Evolutionary conservation across 306 rosid species (phyloP).

Genomic region (Gillenia trifoliata): DNA sequence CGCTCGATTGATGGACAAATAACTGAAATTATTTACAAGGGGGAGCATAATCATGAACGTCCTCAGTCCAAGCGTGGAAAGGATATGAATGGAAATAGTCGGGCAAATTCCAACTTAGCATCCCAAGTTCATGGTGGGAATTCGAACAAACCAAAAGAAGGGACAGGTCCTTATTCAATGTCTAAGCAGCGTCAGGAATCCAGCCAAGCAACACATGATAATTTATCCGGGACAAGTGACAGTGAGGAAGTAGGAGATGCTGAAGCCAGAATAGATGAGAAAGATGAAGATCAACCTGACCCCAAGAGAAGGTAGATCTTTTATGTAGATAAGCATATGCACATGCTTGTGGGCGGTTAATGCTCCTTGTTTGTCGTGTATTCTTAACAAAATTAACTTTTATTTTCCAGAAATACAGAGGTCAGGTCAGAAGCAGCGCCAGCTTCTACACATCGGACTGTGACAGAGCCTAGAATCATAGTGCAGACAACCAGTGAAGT

Average conservation of each 20-base stretch:
- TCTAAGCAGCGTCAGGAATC: conserved; percentile 48
- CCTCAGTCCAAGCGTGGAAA: conserved; percentile 53
- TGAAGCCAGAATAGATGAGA: conserved; percentile 41
- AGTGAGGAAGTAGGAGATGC: conserved; percentile 61
- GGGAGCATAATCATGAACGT: conserved; percentile 68
- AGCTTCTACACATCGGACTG: conserved; percentile 61
- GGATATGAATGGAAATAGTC: conserved; percentile 37
- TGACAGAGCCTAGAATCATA: conserved; percentile 73
- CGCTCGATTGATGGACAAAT: conserved; percentile 74
- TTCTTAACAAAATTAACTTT: neutral
- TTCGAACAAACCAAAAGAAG: conserved; percentile 34
- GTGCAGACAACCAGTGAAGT: conserved; percentile 91
- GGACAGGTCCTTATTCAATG: conserved; percentile 31
- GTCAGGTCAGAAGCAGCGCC: conserved; percentile 43
- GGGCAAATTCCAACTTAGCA: conserved; percentile 30
- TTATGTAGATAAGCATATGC: neutral
- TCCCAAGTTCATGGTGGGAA: conserved; percentile 33
- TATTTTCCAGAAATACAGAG: conserved; percentile 52
- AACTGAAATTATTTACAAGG: conserved; percentile 69
- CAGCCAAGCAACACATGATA: conserved; percentile 53
- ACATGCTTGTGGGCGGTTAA: neutral
- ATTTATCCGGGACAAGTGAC: conserved; percentile 55
- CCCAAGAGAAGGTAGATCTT: conserved; percentile 58
- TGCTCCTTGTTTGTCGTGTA: conserved; percentile 11
- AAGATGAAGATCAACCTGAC: conserved; percentile 56